Evolutionary conservation across 1,139 yeast genomes (phyloP).

Genomic region (Sugiyamaella paludigena): DNA sequence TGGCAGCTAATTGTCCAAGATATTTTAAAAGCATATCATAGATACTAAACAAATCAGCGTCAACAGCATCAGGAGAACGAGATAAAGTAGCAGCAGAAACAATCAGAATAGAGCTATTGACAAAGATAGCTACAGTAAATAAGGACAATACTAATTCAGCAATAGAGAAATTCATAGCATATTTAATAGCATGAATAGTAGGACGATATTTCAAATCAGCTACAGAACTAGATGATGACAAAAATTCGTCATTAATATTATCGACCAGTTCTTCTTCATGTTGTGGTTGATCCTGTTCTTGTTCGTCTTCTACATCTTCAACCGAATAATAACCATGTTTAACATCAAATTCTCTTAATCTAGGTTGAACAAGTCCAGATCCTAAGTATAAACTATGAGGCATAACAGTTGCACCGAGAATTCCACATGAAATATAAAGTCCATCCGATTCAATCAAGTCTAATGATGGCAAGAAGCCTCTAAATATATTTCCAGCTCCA

Average conservation of each 20-base stretch:
- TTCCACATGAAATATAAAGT: slow-evolving; percentile 80
- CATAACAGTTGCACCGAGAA: slow-evolving; percentile 96
- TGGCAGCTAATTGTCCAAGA: slow-evolving; percentile 87
- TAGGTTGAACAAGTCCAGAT: slow-evolving; percentile 87
- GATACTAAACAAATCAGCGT: slow-evolving; percentile 85
- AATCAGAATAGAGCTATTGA: slow-evolving; percentile 77
- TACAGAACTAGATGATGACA: slow-evolving; percentile 22
- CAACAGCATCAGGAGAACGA: slow-evolving; percentile 66
- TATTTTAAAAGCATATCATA: slow-evolving; percentile 69
- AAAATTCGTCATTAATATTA: neutral
- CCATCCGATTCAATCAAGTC: slow-evolving; percentile 77
- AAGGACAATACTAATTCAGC: slow-evolving; percentile 74
- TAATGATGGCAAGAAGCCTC: slow-evolving; percentile 77
- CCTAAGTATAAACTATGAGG: slow-evolving; percentile 93
- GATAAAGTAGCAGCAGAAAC: slow-evolving; percentile 82
- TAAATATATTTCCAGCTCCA: slow-evolving; percentile 52
- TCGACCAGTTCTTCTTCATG: too few species aligned
- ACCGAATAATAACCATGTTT: slow-evolving; percentile 51
- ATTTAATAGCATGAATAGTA: slow-evolving; percentile 65
- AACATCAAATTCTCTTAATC: slow-evolving; percentile 77
- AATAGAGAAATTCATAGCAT: slow-evolving; percentile 67
- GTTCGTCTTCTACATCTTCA: slow-evolving; percentile 35
- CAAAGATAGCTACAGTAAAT: slow-evolving; percentile 78
- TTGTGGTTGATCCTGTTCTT: slow-evolving; percentile 15
- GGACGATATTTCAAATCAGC: slow-evolving; percentile 49